phyloP scores from a whole-genome alignment of 495 filamentous ascomycete genomes.

The Penicillium flavigenum region DNA sequence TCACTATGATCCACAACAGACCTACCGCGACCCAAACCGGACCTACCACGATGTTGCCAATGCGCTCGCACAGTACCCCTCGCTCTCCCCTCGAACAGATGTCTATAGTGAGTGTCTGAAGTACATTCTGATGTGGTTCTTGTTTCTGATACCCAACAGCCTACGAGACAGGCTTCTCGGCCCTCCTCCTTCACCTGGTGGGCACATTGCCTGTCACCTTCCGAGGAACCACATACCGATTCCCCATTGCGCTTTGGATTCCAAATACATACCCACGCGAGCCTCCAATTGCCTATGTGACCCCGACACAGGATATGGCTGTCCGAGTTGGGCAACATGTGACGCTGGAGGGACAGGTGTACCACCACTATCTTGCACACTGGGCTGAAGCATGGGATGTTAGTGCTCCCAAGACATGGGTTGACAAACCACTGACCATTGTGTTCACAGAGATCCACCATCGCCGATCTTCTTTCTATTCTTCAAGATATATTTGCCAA shows the following conservation, averaged over 20 bases:
- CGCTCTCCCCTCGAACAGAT: conserved; percentile 85
- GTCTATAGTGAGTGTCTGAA: conserved; percentile 75
- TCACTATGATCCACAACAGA: conserved; percentile 86
- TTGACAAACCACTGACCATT: conserved; percentile 9
- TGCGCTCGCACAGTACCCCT: conserved; percentile 76
- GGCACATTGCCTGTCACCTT: conserved; percentile 87
- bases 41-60: conserved; percentile 90
- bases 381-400: conserved; percentile 93
- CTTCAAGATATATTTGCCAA: conserved; percentile 87
- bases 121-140: neutral
- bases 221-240: conserved; percentile 85
- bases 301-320: conserved; percentile 82
- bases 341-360: conserved; percentile 88
- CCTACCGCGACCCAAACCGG: conserved; percentile 86
- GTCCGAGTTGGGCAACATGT: conserved; percentile 92
- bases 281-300: conserved; percentile 82
- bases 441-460: conserved; percentile 65
- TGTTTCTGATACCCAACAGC: conserved; percentile 47
- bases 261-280: conserved; percentile 88
- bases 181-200: conserved; percentile 80
- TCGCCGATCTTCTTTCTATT: conserved; percentile 77
- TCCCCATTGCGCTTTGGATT: conserved; percentile 93
- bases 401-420: conserved; percentile 39
- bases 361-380: conserved; percentile 90
- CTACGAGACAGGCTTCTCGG: conserved; percentile 82